Evolutionary conservation across 2,329 filamentous ascomycete species (phyloP).

Genomic region (Emydomyces testavorans): DNA sequence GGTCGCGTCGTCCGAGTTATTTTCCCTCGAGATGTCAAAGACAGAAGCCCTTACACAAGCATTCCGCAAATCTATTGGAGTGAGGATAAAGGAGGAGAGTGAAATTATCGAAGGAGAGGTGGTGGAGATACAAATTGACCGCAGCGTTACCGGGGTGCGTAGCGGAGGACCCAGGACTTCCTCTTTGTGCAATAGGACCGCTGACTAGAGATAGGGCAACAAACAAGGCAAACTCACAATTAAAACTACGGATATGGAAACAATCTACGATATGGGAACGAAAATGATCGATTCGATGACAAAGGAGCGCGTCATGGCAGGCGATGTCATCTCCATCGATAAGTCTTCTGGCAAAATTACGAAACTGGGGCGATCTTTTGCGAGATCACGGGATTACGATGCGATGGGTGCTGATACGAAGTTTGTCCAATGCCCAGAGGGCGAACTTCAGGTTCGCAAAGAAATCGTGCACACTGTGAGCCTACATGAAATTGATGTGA

Average conservation of each 20-base stretch:
- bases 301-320: conserved; percentile 97
- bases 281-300: conserved; percentile 99
- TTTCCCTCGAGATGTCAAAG: conserved; percentile 98
- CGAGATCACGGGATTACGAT: conserved; percentile 92
- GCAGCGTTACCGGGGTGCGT: conserved; percentile 74
- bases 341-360: conserved; percentile 97
- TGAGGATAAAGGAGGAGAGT: conserved; percentile 96
- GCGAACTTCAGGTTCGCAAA: conserved; percentile 91
- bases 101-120: conserved; percentile 99
- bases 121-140: conserved; percentile 95
- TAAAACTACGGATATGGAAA: conserved; percentile 99
- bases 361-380: conserved; percentile 89
- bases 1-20: conserved; percentile 91
- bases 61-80: conserved; percentile 97
- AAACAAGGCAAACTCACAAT: conserved; percentile 99
- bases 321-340: conserved; percentile 96
- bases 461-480: conserved; percentile 96
- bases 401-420: conserved; percentile 98
- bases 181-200: conserved; percentile 7
- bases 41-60: conserved; percentile 95
- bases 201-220: conserved; percentile 48
- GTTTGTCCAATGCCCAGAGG: conserved; percentile 94
- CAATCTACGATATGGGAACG: conserved; percentile 96
- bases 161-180: not conserved
- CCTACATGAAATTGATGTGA: conserved; percentile 96